Percentiles rank a stretch among this genome's conserved stretches.
Evolutionary conservation across 2,329 filamentous ascomycete genomes (phyloP).

Genomic region (Metarhizium robertsii): DNA sequence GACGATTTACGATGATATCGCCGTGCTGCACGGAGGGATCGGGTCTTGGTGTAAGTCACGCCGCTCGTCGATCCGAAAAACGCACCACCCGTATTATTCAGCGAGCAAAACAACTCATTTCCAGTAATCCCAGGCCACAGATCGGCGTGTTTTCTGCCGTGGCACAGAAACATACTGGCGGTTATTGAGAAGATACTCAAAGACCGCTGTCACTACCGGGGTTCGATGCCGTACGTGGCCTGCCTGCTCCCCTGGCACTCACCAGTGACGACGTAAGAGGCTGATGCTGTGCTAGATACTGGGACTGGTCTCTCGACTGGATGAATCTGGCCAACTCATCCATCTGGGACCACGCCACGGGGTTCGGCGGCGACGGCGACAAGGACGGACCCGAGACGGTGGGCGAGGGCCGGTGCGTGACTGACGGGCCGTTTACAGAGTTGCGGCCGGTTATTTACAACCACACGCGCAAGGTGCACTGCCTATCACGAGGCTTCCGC

Average conservation of each 20-base stretch:
- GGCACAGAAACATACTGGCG: constrained; percentile 2
- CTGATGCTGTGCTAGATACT: constrained; percentile 1
- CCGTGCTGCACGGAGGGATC: constrained; percentile 3
- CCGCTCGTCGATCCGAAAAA: too few species aligned
- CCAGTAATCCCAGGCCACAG: not conserved
- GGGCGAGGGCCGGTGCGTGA: constrained; percentile 8
- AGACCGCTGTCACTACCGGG: not conserved
- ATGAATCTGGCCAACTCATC: constrained; percentile 9
- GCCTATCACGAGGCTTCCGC: constrained; percentile 5
- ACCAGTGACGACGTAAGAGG: not conserved
- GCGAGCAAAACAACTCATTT: not conserved
- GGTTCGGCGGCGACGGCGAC: constrained; percentile 11
- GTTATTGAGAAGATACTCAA: not conserved
- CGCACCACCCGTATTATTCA: not conserved
- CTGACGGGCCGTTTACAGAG: constrained; percentile 8
- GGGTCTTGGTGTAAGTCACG: constrained; percentile 4
- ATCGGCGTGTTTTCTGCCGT: constrained; percentile 5
- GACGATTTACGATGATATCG: constrained; percentile 5
- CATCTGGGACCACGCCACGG: constrained; percentile 7
- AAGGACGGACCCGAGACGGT: constrained; percentile 1
- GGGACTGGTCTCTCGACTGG: constrained; percentile 12
- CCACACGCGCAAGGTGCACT: constrained; percentile 5
- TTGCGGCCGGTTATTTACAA: constrained; percentile 10
- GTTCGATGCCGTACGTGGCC: not conserved
- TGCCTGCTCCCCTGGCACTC: not conserved